Conservation (phyloP, 805 yeast species). For the Saccharomycopsis fibuligera region DNA sequence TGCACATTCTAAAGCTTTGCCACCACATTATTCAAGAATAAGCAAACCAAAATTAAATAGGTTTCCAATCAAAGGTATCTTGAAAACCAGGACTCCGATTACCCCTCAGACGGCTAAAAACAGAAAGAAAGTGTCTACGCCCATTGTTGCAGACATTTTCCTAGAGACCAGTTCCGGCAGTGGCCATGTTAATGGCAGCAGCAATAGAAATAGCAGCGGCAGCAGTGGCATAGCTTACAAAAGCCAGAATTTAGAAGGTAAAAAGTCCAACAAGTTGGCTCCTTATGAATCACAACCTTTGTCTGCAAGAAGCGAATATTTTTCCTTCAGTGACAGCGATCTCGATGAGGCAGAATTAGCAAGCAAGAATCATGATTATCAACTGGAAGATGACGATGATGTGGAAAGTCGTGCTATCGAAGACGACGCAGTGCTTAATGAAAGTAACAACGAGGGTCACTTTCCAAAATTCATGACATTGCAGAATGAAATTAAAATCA, state of each 20-base stretch:
- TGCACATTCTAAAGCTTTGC: no score
- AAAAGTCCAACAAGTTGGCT: constrained; percentile 5
- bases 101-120: neutral
- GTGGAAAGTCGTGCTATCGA: constrained; percentile 18
- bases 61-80: no score
- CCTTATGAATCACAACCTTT: constrained; percentile 17
- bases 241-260: neutral
- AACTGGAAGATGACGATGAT: constrained; percentile 5
- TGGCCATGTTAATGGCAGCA: no score
- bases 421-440: constrained; percentile 11
- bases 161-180: no score
- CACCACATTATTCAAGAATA: no score
- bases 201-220: no score
- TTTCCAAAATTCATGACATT: neutral
- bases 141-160: constrained; percentile 18
- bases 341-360: neutral
- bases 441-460: neutral
- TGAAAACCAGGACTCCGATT: no score
- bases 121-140: constrained; percentile 4
- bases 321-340: constrained; percentile 8
- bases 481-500: constrained; percentile 1
- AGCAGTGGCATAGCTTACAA: no score
- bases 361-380: neutral
- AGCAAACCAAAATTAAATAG: no score
- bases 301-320: constrained; percentile 13